These are phyloP conservation scores for Massariosphaeria phaeospora DNA, from an alignment of 495 filamentous ascomycete genomes.

Conservation along the genomic window DNA sequence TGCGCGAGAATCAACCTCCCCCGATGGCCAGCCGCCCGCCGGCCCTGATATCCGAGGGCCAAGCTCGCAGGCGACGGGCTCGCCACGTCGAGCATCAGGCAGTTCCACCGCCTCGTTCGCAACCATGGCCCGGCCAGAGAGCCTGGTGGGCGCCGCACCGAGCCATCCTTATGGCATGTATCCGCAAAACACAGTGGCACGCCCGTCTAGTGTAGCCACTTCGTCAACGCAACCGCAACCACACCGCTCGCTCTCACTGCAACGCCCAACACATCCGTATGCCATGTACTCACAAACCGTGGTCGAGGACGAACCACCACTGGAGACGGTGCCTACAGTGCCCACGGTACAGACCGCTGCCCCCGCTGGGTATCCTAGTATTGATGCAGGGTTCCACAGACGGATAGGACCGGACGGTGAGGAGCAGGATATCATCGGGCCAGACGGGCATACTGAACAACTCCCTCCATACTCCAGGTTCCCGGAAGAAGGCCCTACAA, in stretches of 20 bases:
- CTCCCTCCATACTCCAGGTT: conserved; percentile 84
- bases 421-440: conserved; percentile 83
- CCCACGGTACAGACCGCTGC: conserved; percentile 41
- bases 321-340: conserved; percentile 36
- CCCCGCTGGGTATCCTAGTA: conserved; percentile 70
- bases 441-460: conserved; percentile 84
- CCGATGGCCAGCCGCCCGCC: conserved; percentile 1
- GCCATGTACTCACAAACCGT: conserved; percentile 77
- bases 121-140: conserved; percentile 36
- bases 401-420: conserved; percentile 74
- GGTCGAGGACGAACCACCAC: conserved; percentile 40
- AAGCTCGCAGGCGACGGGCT: conserved; percentile 28
- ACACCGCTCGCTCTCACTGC: conserved; percentile 24
- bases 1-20: conserved; percentile 12
- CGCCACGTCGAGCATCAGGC: conserved; percentile 27
- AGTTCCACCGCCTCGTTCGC: conserved; percentile 38
- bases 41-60: conserved; percentile 14
- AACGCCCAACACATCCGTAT: conserved; percentile 81
- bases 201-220: conserved; percentile 36
- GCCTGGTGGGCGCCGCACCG: conserved; percentile 34
- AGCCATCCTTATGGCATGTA: conserved; percentile 45
- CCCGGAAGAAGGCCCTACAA: conserved; percentile 50
- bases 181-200: conserved; percentile 37
- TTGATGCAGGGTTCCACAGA: conserved; percentile 58
- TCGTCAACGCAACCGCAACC: conserved; percentile 22